Conservation (phyloP, 495 filamentous ascomycete genomes). For the Cetradonia linearis region DNA sequence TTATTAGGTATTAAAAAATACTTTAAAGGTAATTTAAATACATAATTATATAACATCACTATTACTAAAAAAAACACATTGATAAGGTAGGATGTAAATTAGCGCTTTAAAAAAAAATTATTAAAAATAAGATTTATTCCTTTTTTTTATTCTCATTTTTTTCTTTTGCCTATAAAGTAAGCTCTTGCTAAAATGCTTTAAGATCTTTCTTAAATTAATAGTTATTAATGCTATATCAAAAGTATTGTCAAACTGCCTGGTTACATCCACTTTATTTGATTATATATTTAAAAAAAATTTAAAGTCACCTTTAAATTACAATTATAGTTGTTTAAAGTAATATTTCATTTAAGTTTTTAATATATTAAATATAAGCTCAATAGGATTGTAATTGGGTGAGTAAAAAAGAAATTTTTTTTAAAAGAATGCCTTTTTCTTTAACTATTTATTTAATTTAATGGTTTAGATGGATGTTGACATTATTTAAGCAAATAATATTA, state of each 20-base stretch:
- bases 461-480: too few relatives aligned
- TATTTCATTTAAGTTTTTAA: not conserved
- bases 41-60: not conserved
- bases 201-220: not conserved
- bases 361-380: not conserved
- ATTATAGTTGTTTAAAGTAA: not conserved
- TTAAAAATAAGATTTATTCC: too few relatives aligned
- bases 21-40: not conserved
- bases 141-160: not conserved
- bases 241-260: not conserved
- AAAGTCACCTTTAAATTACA: conserved; percentile 1
- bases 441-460: not conserved
- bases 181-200: not conserved
- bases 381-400: not conserved
- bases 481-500: too few relatives aligned
- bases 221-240: not conserved
- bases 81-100: not conserved
- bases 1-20: not conserved
- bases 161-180: not conserved
- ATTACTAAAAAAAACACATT: not conserved
- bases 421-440: not conserved
- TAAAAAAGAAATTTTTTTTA: not conserved
- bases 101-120: not conserved
- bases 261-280: not conserved
- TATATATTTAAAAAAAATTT: not conserved